A percentile compares a stretch with the other conserved stretches of the same genome.
These are phyloP conservation scores for Zymoseptoria pseudotritici DNA, from an alignment of 2,329 filamentous ascomycete genomes.

Conservation along the genomic window DNA sequence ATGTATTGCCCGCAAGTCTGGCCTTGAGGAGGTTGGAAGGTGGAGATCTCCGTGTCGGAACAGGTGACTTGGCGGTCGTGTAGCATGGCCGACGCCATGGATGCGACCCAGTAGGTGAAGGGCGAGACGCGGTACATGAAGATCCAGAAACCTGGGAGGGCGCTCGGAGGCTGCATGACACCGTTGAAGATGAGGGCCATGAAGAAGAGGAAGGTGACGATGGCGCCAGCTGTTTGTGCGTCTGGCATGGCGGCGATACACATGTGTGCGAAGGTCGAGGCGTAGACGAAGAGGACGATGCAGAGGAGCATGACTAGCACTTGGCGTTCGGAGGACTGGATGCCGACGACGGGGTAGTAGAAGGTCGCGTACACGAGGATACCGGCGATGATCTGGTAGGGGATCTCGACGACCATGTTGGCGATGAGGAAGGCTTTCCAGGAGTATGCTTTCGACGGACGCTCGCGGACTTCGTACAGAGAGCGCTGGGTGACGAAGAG, in stretches of 20 bases:
- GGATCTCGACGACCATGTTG: constrained; percentile 65
- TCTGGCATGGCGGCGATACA: constrained; percentile 63
- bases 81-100: constrained; percentile 37
- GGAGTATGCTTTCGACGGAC: constrained; percentile 63
- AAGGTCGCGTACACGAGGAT: constrained; percentile 58
- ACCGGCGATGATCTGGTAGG: constrained; percentile 56
- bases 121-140: constrained; percentile 67
- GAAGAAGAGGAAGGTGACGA: constrained; percentile 43
- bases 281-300: constrained; percentile 62
- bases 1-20: constrained; percentile 42
- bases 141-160: constrained; percentile 65
- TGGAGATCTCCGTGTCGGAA: constrained; percentile 33
- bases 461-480: constrained; percentile 54
- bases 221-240: constrained; percentile 58
- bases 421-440: constrained; percentile 67
- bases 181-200: constrained; percentile 45
- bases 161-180: constrained; percentile 52
- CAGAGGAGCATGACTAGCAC: constrained; percentile 59
- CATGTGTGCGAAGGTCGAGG: constrained; percentile 66
- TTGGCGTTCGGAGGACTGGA: constrained; percentile 47
- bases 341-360: constrained; percentile 51
- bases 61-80: constrained; percentile 43
- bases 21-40: constrained; percentile 35
- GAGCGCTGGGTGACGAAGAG: constrained; percentile 52
- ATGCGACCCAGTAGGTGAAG: constrained; percentile 54